Evolutionary conservation across 2,329 filamentous ascomycete genomes (phyloP).

Genomic region (Dothidotthia symphoricarpi): DNA sequence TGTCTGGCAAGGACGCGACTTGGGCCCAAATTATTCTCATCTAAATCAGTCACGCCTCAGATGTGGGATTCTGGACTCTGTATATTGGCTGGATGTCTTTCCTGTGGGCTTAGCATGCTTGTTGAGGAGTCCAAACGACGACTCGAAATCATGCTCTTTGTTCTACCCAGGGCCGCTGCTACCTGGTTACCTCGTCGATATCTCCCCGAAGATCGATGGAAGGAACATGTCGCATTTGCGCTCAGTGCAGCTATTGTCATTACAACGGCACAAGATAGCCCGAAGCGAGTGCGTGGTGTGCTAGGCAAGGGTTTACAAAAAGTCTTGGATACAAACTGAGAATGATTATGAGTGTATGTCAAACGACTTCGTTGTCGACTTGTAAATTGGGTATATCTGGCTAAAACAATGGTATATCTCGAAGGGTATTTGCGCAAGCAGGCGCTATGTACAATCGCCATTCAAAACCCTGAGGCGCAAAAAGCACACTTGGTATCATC

Average conservation of each 20-base stretch:
- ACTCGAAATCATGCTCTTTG: slow-evolving; percentile 77
- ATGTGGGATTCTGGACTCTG: slow-evolving; percentile 65
- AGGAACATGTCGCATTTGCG: slow-evolving; percentile 32
- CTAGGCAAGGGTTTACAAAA: slow-evolving; percentile 26
- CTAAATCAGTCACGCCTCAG: slow-evolving; percentile 51
- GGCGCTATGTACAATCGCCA: too few relatives aligned
- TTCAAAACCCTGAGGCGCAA: too few relatives aligned
- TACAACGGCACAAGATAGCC: slow-evolving; percentile 29
- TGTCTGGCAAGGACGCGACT: slow-evolving; percentile 73
- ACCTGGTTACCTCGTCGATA: slow-evolving; percentile 73
- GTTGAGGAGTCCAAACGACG: slow-evolving; percentile 64
- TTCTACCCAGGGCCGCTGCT: slow-evolving; percentile 73
- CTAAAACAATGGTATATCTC: too few relatives aligned
- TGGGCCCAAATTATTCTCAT: slow-evolving; percentile 67
- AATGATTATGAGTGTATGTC: too few relatives aligned
- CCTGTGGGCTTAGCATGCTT: slow-evolving; percentile 81
- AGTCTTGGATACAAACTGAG: slow-evolving; percentile 21
- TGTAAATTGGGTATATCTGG: too few relatives aligned
- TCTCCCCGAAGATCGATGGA: slow-evolving; percentile 29
- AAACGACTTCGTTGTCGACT: too few relatives aligned
- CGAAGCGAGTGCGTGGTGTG: slow-evolving; percentile 28
- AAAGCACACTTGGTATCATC: too few relatives aligned
- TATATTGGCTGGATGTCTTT: slow-evolving; percentile 66
- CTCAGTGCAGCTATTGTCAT: slow-evolving; percentile 34
- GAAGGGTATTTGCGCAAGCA: too few relatives aligned